phyloP scores from a whole-genome alignment of 2,329 filamentous ascomycete genomes.

The Colletotrichum navitas region DNA sequence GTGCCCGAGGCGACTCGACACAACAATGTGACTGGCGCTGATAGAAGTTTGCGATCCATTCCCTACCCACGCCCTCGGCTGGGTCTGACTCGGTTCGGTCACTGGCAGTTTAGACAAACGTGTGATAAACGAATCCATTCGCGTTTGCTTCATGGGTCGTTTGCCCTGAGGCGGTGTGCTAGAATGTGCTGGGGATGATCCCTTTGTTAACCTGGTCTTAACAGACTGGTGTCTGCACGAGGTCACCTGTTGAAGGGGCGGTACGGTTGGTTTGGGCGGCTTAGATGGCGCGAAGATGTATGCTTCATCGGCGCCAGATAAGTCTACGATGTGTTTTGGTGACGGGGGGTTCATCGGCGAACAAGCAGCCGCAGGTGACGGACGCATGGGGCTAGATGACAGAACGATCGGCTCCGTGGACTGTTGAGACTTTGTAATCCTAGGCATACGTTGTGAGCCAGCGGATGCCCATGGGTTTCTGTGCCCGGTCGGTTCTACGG shows the following conservation, averaged over 20 bases:
- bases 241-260: not conserved
- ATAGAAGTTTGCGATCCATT: not conserved
- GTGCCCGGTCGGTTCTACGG: constrained; percentile 44
- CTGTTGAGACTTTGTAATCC: constrained; percentile 47
- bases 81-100: constrained; percentile 7
- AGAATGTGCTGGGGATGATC: not conserved
- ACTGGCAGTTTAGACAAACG: not conserved
- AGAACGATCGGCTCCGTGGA: constrained; percentile 57
- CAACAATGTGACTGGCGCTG: not conserved
- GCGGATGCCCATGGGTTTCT: constrained; percentile 55
- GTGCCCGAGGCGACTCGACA: not conserved
- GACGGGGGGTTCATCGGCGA: constrained; percentile 40
- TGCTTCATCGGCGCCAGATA: constrained; percentile 17
- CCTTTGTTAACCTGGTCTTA: not conserved
- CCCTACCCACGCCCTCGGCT: not conserved
- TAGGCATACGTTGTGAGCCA: constrained; percentile 59
- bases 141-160: constrained; percentile 49
- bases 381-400: constrained; percentile 57
- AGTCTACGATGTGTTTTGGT: constrained; percentile 22
- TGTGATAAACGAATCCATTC: constrained; percentile 34
- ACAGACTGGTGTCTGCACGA: not conserved
- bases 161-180: constrained; percentile 17
- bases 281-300: not conserved
- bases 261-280: not conserved
- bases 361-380: constrained; percentile 49